Evolutionary conservation across 768 basidiomycete genomes (phyloP).

Genomic region (Leccinum boreale): DNA sequence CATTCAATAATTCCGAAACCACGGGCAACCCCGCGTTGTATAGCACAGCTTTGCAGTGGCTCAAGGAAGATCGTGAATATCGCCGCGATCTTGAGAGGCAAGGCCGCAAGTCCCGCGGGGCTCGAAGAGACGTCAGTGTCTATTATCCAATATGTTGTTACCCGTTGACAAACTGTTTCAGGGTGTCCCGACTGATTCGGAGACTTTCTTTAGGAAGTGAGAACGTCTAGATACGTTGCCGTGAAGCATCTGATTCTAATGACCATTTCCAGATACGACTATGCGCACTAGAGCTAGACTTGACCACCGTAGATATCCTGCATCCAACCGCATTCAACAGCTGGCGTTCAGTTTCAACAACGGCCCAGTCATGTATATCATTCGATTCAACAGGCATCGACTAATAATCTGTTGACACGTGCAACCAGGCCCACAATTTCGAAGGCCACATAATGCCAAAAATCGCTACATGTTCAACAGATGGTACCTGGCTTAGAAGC

Average conservation of each 20-base stretch:
- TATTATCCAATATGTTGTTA: neutral
- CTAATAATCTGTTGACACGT: neutral
- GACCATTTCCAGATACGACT: slow-evolving; percentile 44
- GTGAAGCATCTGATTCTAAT: slow-evolving; percentile 3
- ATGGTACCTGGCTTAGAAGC: neutral
- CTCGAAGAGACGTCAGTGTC: slow-evolving; percentile 50
- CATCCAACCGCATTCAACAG: slow-evolving; percentile 11
- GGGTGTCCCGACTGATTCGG: slow-evolving; percentile 69
- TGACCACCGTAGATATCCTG: neutral
- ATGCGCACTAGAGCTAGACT: slow-evolving; percentile 35
- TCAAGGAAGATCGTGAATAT: slow-evolving; percentile 75
- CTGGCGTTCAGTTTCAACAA: slow-evolving; percentile 15
- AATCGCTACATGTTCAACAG: neutral
- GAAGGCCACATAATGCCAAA: neutral
- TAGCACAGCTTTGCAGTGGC: slow-evolving; percentile 78
- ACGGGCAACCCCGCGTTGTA: slow-evolving; percentile 47
- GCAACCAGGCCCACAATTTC: neutral
- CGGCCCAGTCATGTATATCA: slow-evolving; percentile 3
- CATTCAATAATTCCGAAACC: slow-evolving; percentile 34
- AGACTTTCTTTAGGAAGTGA: slow-evolving; percentile 83
- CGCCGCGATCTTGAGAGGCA: slow-evolving; percentile 55
- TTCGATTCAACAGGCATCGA: slow-evolving; percentile 6
- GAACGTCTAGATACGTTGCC: slow-evolving; percentile 27
- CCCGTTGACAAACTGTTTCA: slow-evolving; percentile 25
- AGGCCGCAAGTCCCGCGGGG: slow-evolving; percentile 60